Conservation (phyloP, 1,284 basidiomycete genomes). For the Sporisorium exsertum region DNA sequence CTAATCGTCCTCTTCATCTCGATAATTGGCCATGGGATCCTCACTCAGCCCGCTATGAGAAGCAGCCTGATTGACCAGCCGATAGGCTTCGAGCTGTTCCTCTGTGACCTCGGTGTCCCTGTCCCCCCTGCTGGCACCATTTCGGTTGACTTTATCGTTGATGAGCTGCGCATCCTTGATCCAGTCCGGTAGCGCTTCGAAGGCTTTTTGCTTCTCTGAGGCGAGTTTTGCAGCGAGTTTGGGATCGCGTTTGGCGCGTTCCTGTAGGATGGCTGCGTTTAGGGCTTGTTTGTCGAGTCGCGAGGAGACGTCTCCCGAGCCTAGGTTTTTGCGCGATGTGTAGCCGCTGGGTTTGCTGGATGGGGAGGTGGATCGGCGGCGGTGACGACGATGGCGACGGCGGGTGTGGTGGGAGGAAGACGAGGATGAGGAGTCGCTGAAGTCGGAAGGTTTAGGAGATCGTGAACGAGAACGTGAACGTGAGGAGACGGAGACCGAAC, state of each 20-base stretch:
- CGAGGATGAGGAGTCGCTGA: not conserved
- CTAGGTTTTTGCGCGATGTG: slow-evolving; percentile 12
- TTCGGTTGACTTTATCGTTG: slow-evolving; percentile 53
- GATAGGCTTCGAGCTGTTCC: slow-evolving; percentile 90
- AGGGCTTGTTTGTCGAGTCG: slow-evolving; percentile 43
- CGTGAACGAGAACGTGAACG: not conserved
- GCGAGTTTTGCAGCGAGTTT: slow-evolving; percentile 21
- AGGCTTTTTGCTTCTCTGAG: not conserved
- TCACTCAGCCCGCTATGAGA: slow-evolving; percentile 75
- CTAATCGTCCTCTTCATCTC: slow-evolving; percentile 72
- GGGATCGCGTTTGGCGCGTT: slow-evolving; percentile 35
- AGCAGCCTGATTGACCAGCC: slow-evolving; percentile 72
- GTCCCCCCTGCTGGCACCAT: slow-evolving; percentile 39
- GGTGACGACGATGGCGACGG: not conserved
- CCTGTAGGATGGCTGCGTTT: slow-evolving; percentile 32
- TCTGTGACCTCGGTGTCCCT: slow-evolving; percentile 82
- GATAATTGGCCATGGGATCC: slow-evolving; percentile 89
- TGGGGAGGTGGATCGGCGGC: not conserved
- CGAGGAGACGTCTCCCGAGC: slow-evolving; percentile 10
- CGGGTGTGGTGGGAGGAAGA: not conserved
- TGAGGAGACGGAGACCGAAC: not conserved
- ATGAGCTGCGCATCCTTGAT: slow-evolving; percentile 48
- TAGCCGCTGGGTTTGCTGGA: slow-evolving; percentile 6
- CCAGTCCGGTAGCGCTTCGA: slow-evolving; percentile 52
- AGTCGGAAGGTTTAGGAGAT: not conserved